Percentiles rank a stretch among this genome's conserved stretches.
Evolutionary conservation across 495 filamentous ascomycete genomes (phyloP).

Genomic region (Coniosporium apollinis): DNA sequence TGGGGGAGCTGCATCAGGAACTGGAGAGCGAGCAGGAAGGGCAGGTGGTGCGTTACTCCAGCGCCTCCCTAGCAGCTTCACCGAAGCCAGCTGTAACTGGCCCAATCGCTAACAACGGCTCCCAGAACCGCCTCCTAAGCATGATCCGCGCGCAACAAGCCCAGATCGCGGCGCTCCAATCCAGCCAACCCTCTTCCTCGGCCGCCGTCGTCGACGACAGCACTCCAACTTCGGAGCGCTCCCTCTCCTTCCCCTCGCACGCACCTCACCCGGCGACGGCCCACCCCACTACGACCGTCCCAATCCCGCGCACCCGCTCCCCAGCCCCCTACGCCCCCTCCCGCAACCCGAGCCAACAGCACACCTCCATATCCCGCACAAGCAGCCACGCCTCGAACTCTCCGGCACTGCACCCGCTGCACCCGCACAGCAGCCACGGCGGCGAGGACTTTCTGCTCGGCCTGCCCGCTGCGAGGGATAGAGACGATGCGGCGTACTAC

Average conservation of each 20-base stretch:
- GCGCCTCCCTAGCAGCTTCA: background rate
- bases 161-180: conserved; percentile 47
- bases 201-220: conserved; percentile 47
- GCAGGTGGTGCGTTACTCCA: conserved; percentile 50
- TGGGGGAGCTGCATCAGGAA: conserved; percentile 93
- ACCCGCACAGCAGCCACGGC: conserved; percentile 4
- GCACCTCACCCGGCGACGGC: conserved; percentile 6
- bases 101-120: too few species aligned
- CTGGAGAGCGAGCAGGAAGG: conserved; percentile 90
- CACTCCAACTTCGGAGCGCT: conserved; percentile 48
- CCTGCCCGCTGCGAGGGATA: conserved; percentile 1
- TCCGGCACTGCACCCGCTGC: conserved; percentile 3
- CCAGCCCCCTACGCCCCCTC: conserved; percentile 36
- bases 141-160: conserved; percentile 81
- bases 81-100: too few species aligned
- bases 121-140: conserved; percentile 74
- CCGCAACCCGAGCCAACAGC: conserved; percentile 7
- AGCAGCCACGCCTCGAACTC: conserved; percentile 5
- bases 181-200: conserved; percentile 29
- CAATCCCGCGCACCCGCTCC: conserved; percentile 31
- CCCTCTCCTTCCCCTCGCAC: conserved; percentile 31
- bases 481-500: conserved; percentile 76
- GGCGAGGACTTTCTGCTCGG: conserved; percentile 10
- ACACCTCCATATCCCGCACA: conserved; percentile 25
- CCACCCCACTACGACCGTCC: conserved; percentile 7